Percentiles rank a stretch among this genome's conserved stretches.
Conservation (phyloP, 1,284 basidiomycete genomes). For the Cutaneotrichosporon mucoides region DNA sequence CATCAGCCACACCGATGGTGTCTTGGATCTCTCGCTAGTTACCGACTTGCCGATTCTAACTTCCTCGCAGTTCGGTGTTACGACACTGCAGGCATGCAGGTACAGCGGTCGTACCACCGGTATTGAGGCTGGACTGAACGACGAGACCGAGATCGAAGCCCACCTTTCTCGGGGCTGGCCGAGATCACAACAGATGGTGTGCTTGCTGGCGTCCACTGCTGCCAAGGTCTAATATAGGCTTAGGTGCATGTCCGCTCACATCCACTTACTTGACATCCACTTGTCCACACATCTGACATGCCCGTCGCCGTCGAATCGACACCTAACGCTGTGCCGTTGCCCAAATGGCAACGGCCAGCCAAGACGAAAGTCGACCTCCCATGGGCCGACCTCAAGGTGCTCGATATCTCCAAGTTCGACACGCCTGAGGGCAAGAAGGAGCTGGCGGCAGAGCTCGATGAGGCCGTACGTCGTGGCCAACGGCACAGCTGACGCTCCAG, state of each 20-base stretch:
- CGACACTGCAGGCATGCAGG: too few relatives aligned
- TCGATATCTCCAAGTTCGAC: constrained; percentile 58
- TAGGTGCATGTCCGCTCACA: background rate
- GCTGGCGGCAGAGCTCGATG: constrained; percentile 43
- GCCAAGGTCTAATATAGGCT: too few relatives aligned
- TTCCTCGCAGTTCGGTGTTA: too few relatives aligned
- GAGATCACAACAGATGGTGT: too few relatives aligned
- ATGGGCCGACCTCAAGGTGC: constrained; percentile 61
- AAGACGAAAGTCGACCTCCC: constrained; percentile 44
- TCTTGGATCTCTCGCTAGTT: too few relatives aligned
- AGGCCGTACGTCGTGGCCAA: background rate
- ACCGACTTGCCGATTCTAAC: too few relatives aligned
- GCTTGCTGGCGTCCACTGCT: too few relatives aligned
- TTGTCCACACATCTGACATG: background rate
- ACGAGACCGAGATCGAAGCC: too few relatives aligned
- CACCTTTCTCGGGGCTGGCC: too few relatives aligned
- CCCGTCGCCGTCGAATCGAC: constrained; percentile 23
- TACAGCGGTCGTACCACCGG: too few relatives aligned
- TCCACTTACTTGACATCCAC: background rate
- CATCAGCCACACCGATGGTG: background rate
- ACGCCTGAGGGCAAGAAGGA: constrained; percentile 53
- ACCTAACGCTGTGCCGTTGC: constrained; percentile 6
- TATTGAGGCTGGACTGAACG: too few relatives aligned
- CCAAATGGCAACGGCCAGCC: constrained; percentile 29
- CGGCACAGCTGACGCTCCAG: background rate